Evolutionary conservation across 352 stramenopile genomes (phyloP).

Genomic region (Phytophthora ohioensis): DNA sequence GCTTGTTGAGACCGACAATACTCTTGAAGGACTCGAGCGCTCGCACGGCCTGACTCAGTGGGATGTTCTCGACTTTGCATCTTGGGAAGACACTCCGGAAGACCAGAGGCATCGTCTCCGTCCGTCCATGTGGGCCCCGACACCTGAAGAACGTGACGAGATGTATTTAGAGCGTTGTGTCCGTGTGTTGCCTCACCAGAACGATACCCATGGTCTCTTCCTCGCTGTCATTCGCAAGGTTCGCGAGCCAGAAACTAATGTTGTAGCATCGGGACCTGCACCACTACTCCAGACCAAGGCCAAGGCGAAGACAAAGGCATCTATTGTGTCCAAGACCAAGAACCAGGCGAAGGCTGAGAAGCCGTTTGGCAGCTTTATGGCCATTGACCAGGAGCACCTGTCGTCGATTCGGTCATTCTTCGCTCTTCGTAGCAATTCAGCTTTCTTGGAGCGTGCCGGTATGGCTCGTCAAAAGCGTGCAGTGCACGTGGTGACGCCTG

Average conservation of each 20-base stretch:
- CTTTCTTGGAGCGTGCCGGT: conserved; percentile 69
- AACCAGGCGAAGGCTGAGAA: conserved; percentile 70
- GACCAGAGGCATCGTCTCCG: conserved; percentile 64
- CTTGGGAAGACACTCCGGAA: conserved; percentile 64
- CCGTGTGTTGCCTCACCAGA: conserved; percentile 96
- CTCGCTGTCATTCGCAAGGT: conserved; percentile 94
- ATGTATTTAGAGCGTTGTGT: conserved; percentile 93
- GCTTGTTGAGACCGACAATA: conserved; percentile 60
- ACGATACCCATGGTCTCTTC: conserved; percentile 99
- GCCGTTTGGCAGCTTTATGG: conserved; percentile 65
- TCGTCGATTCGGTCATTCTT: conserved; percentile 54
- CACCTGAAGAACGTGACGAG: conserved; percentile 47
- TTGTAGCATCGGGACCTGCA: conserved; percentile 48
- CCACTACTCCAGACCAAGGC: conserved; percentile 34
- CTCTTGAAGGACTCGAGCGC: conserved; percentile 51
- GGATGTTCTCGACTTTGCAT: conserved; percentile 67
- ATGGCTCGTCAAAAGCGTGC: conserved; percentile 72
- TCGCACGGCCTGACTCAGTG: conserved; percentile 55
- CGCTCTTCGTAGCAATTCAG: conserved; percentile 42
- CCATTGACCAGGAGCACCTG: conserved; percentile 53
- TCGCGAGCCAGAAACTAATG: conserved; percentile 27
- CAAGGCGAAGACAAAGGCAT: conserved; percentile 31
- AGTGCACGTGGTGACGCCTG: conserved; percentile 71
- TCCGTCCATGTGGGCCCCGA: conserved; percentile 88
- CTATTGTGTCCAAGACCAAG: conserved; percentile 43